Evolutionary conservation across 2,329 filamentous ascomycete genomes (phyloP).

Genomic region (Nakataea oryzae): DNA sequence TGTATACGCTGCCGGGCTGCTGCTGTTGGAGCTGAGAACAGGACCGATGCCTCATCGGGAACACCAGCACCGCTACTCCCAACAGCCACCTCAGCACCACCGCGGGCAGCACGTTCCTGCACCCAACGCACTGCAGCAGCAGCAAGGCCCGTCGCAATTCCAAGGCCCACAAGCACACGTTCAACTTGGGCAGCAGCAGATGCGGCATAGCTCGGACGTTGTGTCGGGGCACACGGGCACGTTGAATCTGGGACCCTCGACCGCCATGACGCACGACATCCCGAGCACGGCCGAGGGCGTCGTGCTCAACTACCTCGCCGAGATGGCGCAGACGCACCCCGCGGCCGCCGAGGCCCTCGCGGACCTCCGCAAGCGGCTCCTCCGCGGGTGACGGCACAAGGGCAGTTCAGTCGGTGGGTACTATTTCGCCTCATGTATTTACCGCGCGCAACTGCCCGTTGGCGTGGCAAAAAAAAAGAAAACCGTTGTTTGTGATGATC

Average conservation of each 20-base stretch:
- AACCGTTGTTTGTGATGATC: too few species aligned
- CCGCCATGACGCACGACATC: neutral
- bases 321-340: neutral
- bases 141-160: neutral
- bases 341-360: neutral
- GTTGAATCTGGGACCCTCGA: neutral
- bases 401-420: too few species aligned
- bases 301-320: neutral
- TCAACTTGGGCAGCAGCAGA: neutral
- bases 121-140: neutral
- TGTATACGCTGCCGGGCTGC: constrained; percentile 10
- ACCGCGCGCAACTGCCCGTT: too few species aligned
- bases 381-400: neutral
- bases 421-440: too few species aligned
- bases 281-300: neutral
- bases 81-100: neutral
- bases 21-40: neutral
- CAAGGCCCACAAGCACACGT: neutral
- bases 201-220: neutral
- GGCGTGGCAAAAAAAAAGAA: too few species aligned
- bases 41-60: too few species aligned
- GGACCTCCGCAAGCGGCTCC: neutral
- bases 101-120: too few species aligned
- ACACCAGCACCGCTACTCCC: neutral
- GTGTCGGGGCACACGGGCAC: neutral